These are phyloP conservation scores for Botryotinia narcissicola DNA, from an alignment of 2,329 filamentous ascomycete species.

Conservation along the genomic window DNA sequence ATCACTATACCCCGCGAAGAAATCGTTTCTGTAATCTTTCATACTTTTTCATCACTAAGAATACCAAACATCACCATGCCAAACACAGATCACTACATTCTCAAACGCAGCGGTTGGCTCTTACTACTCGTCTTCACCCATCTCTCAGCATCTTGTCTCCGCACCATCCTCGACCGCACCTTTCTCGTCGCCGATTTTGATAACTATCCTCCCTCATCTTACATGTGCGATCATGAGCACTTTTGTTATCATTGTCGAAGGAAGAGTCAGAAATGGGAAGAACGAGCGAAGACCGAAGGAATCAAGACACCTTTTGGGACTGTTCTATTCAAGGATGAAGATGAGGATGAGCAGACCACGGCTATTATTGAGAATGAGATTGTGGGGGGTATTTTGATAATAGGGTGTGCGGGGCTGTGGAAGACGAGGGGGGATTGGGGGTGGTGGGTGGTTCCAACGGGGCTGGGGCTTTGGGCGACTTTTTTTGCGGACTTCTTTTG, in stretches of 20 bases:
- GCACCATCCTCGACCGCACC: neutral
- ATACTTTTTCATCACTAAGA: neutral
- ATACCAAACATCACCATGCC: neutral
- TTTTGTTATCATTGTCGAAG: neutral
- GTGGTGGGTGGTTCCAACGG: neutral
- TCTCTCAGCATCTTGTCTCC: neutral
- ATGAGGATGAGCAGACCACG: neutral
- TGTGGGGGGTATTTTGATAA: neutral
- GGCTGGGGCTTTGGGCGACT: neutral
- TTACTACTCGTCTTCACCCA: constrained; percentile 1
- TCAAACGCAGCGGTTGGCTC: constrained; percentile 16
- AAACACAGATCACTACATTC: neutral
- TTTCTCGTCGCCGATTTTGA: neutral
- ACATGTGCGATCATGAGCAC: neutral
- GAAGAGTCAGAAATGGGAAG: neutral
- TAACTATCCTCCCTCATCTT: neutral
- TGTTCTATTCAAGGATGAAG: neutral
- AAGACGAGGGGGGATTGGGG: constrained; percentile 12
- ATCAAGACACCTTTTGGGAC: neutral
- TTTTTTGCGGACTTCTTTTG: neutral
- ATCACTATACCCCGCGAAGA: neutral
- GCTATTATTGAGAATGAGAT: neutral
- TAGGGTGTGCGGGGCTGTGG: constrained; percentile 8
- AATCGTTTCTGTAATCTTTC: neutral
- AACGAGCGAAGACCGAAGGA: neutral